phyloP scores from a whole-genome alignment of 176 grass and related monocot genomes.

The Guadua angustifolia region DNA sequence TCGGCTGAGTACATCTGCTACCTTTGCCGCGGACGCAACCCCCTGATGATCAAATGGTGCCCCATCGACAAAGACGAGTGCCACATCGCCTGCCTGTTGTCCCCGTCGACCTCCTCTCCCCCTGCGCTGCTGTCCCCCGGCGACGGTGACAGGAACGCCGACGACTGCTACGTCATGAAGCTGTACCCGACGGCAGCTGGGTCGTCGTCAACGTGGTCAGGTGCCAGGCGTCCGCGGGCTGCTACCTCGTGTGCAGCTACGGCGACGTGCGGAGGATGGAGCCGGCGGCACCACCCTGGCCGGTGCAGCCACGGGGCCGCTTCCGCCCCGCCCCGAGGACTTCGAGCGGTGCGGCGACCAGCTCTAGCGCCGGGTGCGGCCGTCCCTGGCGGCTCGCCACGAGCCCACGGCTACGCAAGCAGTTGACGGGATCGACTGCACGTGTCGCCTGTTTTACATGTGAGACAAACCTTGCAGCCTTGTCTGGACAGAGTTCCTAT shows the following conservation, averaged over 20 bases:
- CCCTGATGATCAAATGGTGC: conserved; percentile 42
- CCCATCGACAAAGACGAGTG: conserved; percentile 30
- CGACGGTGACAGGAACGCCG: not conserved
- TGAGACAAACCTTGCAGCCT: no score
- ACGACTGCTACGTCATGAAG: conserved; percentile 58
- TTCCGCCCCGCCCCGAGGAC: not conserved
- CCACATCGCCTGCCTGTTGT: conserved; percentile 41
- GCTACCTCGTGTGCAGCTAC: conserved; percentile 45
- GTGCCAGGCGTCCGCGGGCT: conserved; percentile 32
- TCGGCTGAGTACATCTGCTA: conserved; percentile 47
- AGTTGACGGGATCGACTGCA: not conserved
- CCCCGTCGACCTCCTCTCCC: not conserved
- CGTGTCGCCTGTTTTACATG: not conserved
- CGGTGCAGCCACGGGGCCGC: not conserved
- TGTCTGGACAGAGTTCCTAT: no score
- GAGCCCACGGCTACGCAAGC: not conserved
- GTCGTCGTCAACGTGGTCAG: conserved; percentile 33
- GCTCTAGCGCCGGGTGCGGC: not conserved
- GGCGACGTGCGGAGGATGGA: not conserved
- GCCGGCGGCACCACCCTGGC: not conserved
- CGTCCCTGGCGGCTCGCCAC: not conserved
- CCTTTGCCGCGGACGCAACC: conserved; percentile 35
- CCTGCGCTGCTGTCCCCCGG: not conserved
- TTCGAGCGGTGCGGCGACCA: conserved; percentile 50
- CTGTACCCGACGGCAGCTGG: conserved; percentile 45